These are phyloP conservation scores for Starmerella gropengiesseri DNA, from an alignment of 805 yeast species.

Conservation along the genomic window DNA sequence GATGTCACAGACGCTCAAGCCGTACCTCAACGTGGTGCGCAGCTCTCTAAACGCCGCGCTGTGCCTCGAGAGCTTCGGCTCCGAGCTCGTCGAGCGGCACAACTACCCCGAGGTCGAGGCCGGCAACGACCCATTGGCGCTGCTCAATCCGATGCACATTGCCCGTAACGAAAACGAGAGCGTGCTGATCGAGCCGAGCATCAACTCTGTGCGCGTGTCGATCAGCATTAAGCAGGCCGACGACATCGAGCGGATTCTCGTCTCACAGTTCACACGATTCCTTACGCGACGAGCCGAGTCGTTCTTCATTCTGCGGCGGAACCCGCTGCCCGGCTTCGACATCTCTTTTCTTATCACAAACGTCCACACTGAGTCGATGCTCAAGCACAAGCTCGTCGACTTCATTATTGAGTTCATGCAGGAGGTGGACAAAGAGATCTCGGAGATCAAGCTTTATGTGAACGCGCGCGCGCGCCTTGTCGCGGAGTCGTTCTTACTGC, in stretches of 20 bases:
- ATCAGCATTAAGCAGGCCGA: slow-evolving; percentile 94
- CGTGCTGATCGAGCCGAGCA: slow-evolving; percentile 85
- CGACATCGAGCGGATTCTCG: slow-evolving; percentile 89
- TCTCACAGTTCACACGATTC: slow-evolving; percentile 87
- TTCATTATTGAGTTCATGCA: slow-evolving; percentile 98
- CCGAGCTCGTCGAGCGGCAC: slow-evolving; percentile 93
- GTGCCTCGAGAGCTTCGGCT: slow-evolving; percentile 84
- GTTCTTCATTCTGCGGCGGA: slow-evolving; percentile 82
- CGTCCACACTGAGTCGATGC: slow-evolving; percentile 89
- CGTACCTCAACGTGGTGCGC: slow-evolving; percentile 88
- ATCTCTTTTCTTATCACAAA: slow-evolving; percentile 88
- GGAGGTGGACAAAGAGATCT: slow-evolving; percentile 95
- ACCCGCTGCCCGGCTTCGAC: slow-evolving; percentile 82
- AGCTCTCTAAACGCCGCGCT: slow-evolving; percentile 86
- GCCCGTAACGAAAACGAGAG: slow-evolving; percentile 89
- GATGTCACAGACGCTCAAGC: slow-evolving; percentile 93
- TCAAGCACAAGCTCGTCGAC: slow-evolving; percentile 89
- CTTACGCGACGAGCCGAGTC: slow-evolving; percentile 92
- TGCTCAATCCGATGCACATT: slow-evolving; percentile 79
- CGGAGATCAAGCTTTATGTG: slow-evolving; percentile 93
- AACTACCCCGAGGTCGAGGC: slow-evolving; percentile 95
- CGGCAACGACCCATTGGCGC: slow-evolving; percentile 65
- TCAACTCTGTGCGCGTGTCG: slow-evolving; percentile 83
- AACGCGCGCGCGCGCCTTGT: slow-evolving; percentile 96
- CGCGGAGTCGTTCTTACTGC: slow-evolving; percentile 89